Evolutionary conservation across 1,284 basidiomycete species (phyloP), one percentile per base, ranked within the genome.

Genomic region (Sanguinoderma infundibulare): DNA sequence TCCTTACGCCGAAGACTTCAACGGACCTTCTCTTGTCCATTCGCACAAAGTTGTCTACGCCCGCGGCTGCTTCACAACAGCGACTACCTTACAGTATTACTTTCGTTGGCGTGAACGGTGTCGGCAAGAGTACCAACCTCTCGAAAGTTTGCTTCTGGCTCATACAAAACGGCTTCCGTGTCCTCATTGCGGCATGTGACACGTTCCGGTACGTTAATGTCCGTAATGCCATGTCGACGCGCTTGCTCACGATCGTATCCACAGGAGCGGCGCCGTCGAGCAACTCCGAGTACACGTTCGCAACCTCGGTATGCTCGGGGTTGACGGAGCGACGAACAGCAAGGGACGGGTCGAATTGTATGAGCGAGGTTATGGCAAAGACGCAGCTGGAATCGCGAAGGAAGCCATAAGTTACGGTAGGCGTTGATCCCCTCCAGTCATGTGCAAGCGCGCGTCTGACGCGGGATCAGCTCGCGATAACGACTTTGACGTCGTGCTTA

Each of bases 81-180:
- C 87, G 92, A 15, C 81, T 89, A 67, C 96, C 96, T 0, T 99
- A 98, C 77, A 89, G 90, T 64, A 93, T 99, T 70, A 91, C 95
- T 0, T 99, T 99, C 74, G 96, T 99, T 46, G 98, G 98, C n/a
- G 98, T 99, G 54, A 99, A 99, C 73, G 98, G 98, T 24, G 98
- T 99, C 22, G 98, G 98, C 55, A 99, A 99, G 80, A 98, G 95
- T 69, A 99, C 98, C 5, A 99, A 98, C 75, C 79, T 99, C 30
- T 95, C 93, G 55, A 99, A 99, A 79, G 97, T 99, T 53, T 97
- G 95, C 77, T 99, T 99, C 79, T 99, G 98, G 98, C 83, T 99
- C 22, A 89, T 99, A 51, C 97, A 99, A 78, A 99, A 99, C 72
- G 90, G 91, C 9, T 77, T 97, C 44, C 84, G 92, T 32, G 97